Evolutionary conservation across 371 early-diverging fungal genomes (phyloP).

Genomic region (Mucor irregularis): DNA sequence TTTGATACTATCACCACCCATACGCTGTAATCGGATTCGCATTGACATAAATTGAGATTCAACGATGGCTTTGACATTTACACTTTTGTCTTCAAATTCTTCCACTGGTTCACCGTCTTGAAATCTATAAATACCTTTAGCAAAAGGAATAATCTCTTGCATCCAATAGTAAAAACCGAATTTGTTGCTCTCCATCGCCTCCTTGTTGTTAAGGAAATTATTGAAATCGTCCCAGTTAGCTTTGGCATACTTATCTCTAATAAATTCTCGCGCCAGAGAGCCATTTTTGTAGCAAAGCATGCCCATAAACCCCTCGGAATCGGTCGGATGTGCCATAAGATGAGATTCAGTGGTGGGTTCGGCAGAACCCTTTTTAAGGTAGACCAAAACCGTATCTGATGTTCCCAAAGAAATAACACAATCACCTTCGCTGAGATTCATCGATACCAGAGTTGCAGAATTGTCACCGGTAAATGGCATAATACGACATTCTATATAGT

Average conservation of each 20-base stretch:
- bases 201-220: conserved; percentile 26
- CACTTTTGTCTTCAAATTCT: conserved; percentile 44
- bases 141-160: conserved; percentile 80
- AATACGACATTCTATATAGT: conserved; percentile 61
- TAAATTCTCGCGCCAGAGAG: conserved; percentile 70
- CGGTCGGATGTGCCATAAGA: conserved; percentile 74
- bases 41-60: conserved; percentile 80
- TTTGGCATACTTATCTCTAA: conserved; percentile 60
- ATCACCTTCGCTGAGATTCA: conserved; percentile 59
- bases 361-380: conserved; percentile 51
- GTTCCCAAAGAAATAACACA: conserved; percentile 80
- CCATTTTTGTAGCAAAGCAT: conserved; percentile 88
- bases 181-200: conserved; percentile 8
- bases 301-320: conserved; percentile 61
- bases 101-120: conserved; percentile 44
- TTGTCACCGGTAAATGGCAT: conserved; percentile 86
- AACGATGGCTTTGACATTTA: conserved; percentile 67
- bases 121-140: conserved; percentile 70
- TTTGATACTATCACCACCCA: conserved; percentile 34
- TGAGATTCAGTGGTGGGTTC: conserved; percentile 55
- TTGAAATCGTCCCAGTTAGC: conserved; percentile 67
- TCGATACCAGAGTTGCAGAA: conserved; percentile 69
- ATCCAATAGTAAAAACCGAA: conserved; percentile 74
- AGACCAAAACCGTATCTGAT: conserved; percentile 74
- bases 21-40: conserved; percentile 48